These are phyloP conservation scores for Mortierella sp. DNA, from an alignment of 371 early-diverging fungal genomes.

Conservation along the genomic window DNA sequence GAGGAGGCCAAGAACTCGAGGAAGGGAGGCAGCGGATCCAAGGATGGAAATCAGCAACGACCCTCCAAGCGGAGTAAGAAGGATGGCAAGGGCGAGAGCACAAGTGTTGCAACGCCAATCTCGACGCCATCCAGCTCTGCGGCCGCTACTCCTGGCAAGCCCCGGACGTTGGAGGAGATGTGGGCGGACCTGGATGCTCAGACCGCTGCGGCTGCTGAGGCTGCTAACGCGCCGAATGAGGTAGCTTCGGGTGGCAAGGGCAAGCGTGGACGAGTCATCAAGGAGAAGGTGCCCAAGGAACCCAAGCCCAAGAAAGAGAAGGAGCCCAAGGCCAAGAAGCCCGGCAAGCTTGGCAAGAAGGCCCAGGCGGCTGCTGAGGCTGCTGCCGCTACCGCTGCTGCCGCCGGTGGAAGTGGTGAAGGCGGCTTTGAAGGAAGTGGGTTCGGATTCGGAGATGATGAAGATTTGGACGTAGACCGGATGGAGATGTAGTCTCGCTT, in stretches of 20 bases:
- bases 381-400: constrained; percentile 26
- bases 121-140: constrained; percentile 57
- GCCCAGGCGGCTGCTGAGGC: constrained; percentile 45
- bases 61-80: constrained; percentile 62
- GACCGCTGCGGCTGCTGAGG: constrained; percentile 7
- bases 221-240: constrained; percentile 54
- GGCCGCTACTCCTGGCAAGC: constrained; percentile 36
- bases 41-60: constrained; percentile 24
- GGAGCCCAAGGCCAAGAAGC: constrained; percentile 47
- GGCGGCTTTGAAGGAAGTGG: neutral
- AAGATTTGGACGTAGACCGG: neutral
- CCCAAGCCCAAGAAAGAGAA: constrained; percentile 53
- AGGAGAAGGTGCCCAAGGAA: constrained; percentile 51
- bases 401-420: neutral
- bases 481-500: constrained; percentile 7
- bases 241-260: constrained; percentile 40
- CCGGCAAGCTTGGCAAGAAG: constrained; percentile 36
- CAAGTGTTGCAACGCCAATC: constrained; percentile 53
- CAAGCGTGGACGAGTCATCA: constrained; percentile 23
- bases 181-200: constrained; percentile 45
- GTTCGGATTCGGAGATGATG: neutral
- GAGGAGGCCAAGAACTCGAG: constrained; percentile 60
- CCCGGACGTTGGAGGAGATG: constrained; percentile 48
- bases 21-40: constrained; percentile 20
- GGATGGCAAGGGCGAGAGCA: constrained; percentile 35